A percentile compares a stretch with the other conserved stretches of the same genome.
phyloP scores from a whole-genome alignment of 352 stramenopile species.

The Phytophthora melonis region DNA sequence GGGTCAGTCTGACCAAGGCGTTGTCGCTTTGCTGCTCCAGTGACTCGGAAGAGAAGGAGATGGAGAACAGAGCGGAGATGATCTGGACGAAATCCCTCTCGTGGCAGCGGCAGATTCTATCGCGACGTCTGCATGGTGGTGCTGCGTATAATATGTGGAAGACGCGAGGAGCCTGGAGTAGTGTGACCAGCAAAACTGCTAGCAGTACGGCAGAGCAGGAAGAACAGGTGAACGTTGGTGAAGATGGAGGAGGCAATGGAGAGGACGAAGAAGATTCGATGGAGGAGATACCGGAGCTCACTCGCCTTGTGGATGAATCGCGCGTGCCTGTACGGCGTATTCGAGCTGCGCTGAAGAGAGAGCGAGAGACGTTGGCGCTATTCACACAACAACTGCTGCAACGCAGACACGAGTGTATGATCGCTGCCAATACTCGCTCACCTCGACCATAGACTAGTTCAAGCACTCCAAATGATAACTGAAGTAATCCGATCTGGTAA shows the following conservation, averaged over 20 bases:
- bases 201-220: not conserved
- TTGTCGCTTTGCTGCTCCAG: conserved; percentile 53
- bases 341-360: conserved; percentile 41
- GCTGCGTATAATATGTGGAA: conserved; percentile 29
- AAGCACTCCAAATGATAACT: no score
- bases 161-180: conserved; percentile 2
- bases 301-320: conserved; percentile 37
- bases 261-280: conserved; percentile 39
- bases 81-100: conserved; percentile 30
- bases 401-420: conserved; percentile 60
- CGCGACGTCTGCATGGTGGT: conserved; percentile 25
- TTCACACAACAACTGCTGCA: conserved; percentile 64
- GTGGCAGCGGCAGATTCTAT: conserved; percentile 35
- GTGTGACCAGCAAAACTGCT: not conserved
- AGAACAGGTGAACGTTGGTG: not conserved
- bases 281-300: conserved; percentile 34
- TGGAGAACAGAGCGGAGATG: conserved; percentile 27
- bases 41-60: conserved; percentile 52
- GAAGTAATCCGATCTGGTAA: no score
- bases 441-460: not conserved
- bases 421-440: conserved; percentile 3
- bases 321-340: conserved; percentile 55
- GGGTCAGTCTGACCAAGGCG: conserved; percentile 13
- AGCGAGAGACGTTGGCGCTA: conserved; percentile 44
- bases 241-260: not conserved